These are phyloP conservation scores for Hyaloscypha variabilis DNA, from an alignment of 495 filamentous ascomycete species.

Conservation along the genomic window DNA sequence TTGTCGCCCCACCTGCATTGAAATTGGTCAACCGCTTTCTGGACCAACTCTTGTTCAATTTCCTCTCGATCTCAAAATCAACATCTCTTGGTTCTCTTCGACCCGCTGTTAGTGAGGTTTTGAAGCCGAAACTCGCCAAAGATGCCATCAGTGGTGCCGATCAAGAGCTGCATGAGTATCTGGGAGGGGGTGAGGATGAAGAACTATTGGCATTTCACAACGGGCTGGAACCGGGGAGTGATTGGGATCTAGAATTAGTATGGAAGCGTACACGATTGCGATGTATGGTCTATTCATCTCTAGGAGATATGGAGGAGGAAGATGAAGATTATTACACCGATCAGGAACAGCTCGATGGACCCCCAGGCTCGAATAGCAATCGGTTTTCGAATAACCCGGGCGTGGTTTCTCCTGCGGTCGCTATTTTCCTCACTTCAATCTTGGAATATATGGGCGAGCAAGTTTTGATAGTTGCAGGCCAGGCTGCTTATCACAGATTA, in stretches of 20 bases:
- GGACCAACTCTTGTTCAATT: slow-evolving; percentile 88
- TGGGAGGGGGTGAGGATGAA: slow-evolving; percentile 77
- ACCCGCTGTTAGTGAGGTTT: slow-evolving; percentile 81
- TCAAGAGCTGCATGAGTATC: slow-evolving; percentile 85
- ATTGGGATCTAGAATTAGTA: slow-evolving; percentile 83
- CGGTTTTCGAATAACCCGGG: slow-evolving; percentile 56
- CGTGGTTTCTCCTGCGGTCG: slow-evolving; percentile 85
- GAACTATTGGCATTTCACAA: slow-evolving; percentile 59
- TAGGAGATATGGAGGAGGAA: slow-evolving; percentile 97
- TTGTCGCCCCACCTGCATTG: slow-evolving; percentile 76
- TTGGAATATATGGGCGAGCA: slow-evolving; percentile 95
- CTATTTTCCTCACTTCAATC: slow-evolving; percentile 94
- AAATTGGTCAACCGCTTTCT: slow-evolving; percentile 88
- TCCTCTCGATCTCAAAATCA: slow-evolving; percentile 78
- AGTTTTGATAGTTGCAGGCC: slow-evolving; percentile 81
- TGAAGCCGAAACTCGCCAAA: slow-evolving; percentile 85
- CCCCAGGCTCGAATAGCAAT: slow-evolving; percentile 34
- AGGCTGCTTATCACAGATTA: slow-evolving; percentile 80
- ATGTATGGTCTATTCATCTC: slow-evolving; percentile 96
- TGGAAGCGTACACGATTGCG: slow-evolving; percentile 92
- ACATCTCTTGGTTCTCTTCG: slow-evolving; percentile 79
- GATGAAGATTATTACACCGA: slow-evolving; percentile 88
- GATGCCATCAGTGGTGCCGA: slow-evolving; percentile 88
- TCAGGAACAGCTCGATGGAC: slow-evolving; percentile 65
- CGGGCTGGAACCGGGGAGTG: slow-evolving; percentile 50